These are phyloP conservation scores for Scutellaria minor DNA, from an alignment of 257 asterid genomes.

Conservation along the genomic window DNA sequence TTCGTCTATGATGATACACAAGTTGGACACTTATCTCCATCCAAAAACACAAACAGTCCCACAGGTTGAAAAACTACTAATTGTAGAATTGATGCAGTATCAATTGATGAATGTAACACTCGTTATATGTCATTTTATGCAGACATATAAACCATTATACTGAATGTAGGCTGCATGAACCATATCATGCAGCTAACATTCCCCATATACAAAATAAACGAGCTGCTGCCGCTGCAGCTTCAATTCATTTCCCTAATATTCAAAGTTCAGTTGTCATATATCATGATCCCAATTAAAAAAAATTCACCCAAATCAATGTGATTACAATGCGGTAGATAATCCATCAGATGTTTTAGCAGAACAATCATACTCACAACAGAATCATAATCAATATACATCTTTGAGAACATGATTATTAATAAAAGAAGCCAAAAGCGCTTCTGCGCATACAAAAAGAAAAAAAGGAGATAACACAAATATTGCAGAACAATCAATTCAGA, in stretches of 20 bases:
- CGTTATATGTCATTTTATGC: not conserved
- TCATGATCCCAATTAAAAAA: not conserved
- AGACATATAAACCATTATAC: not conserved
- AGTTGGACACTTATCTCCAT: not conserved
- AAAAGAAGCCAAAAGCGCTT: not conserved
- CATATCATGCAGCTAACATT: not conserved
- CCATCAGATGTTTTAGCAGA: not conserved
- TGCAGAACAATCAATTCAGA: constrained; percentile 16
- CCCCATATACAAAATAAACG: not conserved
- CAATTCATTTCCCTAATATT: not conserved
- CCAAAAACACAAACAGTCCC: not conserved
- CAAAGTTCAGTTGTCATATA: not conserved
- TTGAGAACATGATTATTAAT: not conserved
- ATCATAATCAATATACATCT: not conserved
- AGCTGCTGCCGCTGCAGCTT: not conserved
- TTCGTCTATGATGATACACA: not conserved
- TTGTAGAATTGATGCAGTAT: constrained; percentile 22
- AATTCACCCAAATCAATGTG: not conserved
- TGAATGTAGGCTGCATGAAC: not conserved
- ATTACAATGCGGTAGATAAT: not conserved
- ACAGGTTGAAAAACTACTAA: not conserved
- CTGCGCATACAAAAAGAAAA: not conserved
- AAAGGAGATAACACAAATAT: not conserved
- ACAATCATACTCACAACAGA: not conserved
- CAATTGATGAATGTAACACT: not conserved